These are phyloP conservation scores for Fusarium clavum DNA, from an alignment of 2,329 filamentous ascomycete species.

Conservation along the genomic window DNA sequence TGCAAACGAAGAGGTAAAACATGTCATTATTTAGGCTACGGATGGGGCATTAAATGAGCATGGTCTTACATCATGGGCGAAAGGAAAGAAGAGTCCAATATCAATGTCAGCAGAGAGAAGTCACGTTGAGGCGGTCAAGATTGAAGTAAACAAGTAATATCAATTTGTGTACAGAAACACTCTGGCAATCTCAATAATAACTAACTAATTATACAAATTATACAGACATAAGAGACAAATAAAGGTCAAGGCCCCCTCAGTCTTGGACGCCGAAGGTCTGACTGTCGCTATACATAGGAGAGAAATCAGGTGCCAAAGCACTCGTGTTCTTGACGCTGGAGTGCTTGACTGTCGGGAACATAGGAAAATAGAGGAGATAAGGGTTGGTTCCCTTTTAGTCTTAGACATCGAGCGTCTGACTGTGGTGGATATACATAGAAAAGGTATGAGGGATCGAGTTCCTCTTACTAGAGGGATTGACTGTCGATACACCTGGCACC, in stretches of 20 bases:
- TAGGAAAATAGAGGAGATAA: slow-evolving; percentile 1
- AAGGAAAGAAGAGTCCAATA: not conserved
- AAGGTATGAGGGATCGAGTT: slow-evolving; percentile 8
- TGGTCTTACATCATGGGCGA: not conserved
- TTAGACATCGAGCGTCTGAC: slow-evolving; percentile 4
- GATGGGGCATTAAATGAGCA: not conserved
- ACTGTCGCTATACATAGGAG: slow-evolving; percentile 18
- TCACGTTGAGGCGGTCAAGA: not conserved
- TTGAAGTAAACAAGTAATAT: not conserved
- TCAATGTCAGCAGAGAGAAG: not conserved
- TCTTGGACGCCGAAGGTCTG: not conserved
- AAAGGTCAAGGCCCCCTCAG: slow-evolving; percentile 1
- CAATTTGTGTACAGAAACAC: slow-evolving; percentile 12
- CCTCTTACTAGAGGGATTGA: slow-evolving; percentile 18
- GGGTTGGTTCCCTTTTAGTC: not conserved
- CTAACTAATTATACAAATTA: slow-evolving; percentile 11
- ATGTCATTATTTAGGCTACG: not conserved
- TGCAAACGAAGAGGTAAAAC: not conserved
- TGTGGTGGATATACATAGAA: slow-evolving; percentile 20
- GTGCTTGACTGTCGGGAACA: slow-evolving; percentile 7
- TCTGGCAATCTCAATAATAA: not conserved
- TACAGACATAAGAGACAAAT: slow-evolving; percentile 25
- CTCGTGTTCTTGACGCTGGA: not conserved
- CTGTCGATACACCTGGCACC: slow-evolving; percentile 42
- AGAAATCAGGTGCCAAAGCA: slow-evolving; percentile 1